These are phyloP conservation scores for Neurospora sp. DNA, from an alignment of 2,329 filamentous ascomycete genomes.

Conservation along the genomic window DNA sequence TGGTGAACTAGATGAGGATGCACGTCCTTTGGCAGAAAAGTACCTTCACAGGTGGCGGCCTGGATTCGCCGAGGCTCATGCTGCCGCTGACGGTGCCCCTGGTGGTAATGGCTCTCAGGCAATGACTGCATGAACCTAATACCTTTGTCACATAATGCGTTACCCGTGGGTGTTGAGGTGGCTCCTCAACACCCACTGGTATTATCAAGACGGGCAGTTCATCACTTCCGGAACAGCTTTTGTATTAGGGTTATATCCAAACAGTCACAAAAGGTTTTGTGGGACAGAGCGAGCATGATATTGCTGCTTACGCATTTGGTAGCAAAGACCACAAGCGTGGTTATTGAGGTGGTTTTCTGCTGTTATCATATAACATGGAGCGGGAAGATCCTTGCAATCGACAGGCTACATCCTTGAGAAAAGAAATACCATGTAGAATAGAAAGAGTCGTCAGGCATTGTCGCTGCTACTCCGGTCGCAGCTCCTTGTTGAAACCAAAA, in stretches of 20 bases:
- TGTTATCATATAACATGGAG: not conserved
- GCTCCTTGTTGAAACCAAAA: not conserved
- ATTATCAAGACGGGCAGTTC: not conserved
- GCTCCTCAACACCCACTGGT: no score
- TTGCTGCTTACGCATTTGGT: not conserved
- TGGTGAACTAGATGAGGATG: constrained; percentile 44
- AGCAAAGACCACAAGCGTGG: not conserved
- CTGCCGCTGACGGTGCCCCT: constrained; percentile 9
- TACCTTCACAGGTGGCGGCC: constrained; percentile 54
- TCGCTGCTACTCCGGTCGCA: not conserved
- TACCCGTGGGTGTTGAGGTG: no score
- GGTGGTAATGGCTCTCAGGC: constrained; percentile 4
- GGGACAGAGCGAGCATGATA: not conserved
- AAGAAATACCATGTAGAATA: not conserved
- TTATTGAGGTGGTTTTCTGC: not conserved
- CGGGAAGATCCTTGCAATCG: not conserved
- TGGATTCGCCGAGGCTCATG: constrained; percentile 34
- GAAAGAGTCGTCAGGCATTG: not conserved
- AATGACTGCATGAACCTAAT: constrained; percentile 6
- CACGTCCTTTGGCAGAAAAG: constrained; percentile 51
- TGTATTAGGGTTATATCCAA: not conserved
- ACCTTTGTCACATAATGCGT: not conserved
- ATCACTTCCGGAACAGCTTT: not conserved
- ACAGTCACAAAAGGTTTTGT: not conserved
- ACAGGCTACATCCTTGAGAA: not conserved